Evolutionary conservation across 1,284 basidiomycete species (phyloP), one percentile per base, ranked within the genome.

Genomic region (Amylostereum areolatum): DNA sequence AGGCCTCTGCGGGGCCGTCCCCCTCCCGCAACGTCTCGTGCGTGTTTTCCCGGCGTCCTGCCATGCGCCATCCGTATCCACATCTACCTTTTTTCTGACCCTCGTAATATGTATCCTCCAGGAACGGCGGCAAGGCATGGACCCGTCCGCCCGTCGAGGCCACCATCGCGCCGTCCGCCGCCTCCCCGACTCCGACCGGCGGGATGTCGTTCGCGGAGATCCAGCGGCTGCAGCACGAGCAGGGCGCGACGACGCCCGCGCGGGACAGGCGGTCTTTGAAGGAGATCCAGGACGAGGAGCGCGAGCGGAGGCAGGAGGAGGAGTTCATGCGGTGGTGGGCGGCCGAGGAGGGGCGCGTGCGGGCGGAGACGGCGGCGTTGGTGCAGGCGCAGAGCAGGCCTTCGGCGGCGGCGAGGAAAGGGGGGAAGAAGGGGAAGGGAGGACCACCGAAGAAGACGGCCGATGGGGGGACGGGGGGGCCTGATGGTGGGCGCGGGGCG

Each of bases 241-340:
- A 80, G 47, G 18, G 18, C 18, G 68, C 69, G 9, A 64, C 57
- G 1, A 63, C 65, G 1, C 61, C 65, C 3, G 57, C 62, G 7
- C 78, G 75, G 56, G 78, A 78, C 47, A 80, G 80, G 55, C 74
- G 77, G 40, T 87, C 84, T 36, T 68, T 93, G 52, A 68, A 73
- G n/a, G 83, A 93, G 56, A 95, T 95, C 41, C 92, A 94, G 64
- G 81, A 83, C 51, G 90, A 95, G 63, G 92, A 94, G 64, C 69
- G 73, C 33, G 80, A 72, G 2, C 71, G 73, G 34, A 78, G 74
- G 52, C 74, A 73, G 33, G 91, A 93, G 65, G 80, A 72, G 2
- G 87, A 89, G 50, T 95, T 94, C 61, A 65, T 93, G 64, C 75
- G 72, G 54, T 94, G 91, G 92, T 94, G 92, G 91, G 72, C 79